Percentiles rank a stretch among this genome's conserved stretches.
These are phyloP conservation scores for peach (Prunus persica) DNA, from an alignment of 306 rosid genomes.

Conservation along the genomic window DNA sequence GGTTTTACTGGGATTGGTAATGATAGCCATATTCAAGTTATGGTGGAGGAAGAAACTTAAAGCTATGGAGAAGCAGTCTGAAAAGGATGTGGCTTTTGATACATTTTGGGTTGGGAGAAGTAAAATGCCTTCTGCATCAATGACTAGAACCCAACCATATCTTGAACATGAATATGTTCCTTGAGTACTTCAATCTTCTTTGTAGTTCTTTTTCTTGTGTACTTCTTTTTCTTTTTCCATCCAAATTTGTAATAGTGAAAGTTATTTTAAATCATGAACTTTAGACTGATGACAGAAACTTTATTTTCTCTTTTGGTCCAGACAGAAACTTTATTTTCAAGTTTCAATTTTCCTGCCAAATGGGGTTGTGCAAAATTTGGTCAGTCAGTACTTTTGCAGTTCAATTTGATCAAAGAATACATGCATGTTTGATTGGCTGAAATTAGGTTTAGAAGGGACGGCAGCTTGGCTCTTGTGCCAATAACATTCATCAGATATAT, in stretches of 20 bases:
- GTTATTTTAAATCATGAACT: conserved; percentile 2
- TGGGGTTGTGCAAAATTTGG: background rate
- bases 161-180: conserved; percentile 53
- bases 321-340: background rate
- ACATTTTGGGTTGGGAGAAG: conserved; percentile 76
- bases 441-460: conserved; percentile 5
- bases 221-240: background rate
- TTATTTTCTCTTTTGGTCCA: background rate
- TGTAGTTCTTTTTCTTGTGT: background rate
- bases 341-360: background rate
- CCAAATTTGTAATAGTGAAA: conserved; percentile 21
- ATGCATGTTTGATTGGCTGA: background rate
- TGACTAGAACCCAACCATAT: conserved; percentile 70
- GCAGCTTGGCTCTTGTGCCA: conserved; percentile 26
- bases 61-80: conserved; percentile 63
- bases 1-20: conserved; percentile 33
- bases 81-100: conserved; percentile 52
- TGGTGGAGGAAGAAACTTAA: conserved; percentile 36
- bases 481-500: conserved; percentile 6
- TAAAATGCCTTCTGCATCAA: conserved; percentile 76
- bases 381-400: background rate
- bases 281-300: conserved; percentile 4
- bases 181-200: conserved; percentile 9
- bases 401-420: background rate
- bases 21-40: conserved; percentile 25